Percentiles rank a stretch among this genome's conserved stretches.
These are phyloP conservation scores for Aspergillus cavernicola DNA, from an alignment of 495 filamentous ascomycete species.

Conservation along the genomic window DNA sequence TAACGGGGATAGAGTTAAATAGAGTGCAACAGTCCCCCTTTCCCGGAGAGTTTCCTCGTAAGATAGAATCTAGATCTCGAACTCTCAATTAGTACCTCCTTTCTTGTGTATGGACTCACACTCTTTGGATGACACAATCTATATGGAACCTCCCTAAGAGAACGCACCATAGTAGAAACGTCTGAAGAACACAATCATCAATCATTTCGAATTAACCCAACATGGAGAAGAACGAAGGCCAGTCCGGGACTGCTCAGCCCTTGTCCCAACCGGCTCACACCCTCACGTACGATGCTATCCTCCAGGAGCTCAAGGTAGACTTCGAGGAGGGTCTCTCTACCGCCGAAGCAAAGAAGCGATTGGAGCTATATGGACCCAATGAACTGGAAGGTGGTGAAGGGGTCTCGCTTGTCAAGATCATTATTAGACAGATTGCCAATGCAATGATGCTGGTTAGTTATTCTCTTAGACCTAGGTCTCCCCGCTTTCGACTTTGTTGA, in stretches of 20 bases:
- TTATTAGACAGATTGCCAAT: conserved; percentile 61
- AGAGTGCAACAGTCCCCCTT: conserved; percentile 1
- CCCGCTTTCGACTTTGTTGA: not conserved
- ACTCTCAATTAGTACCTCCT: not conserved
- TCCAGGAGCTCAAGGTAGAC: conserved; percentile 57
- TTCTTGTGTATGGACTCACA: conserved; percentile 35
- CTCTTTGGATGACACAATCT: conserved; percentile 32
- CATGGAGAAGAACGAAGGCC: conserved; percentile 18
- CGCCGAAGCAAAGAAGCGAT: conserved; percentile 50
- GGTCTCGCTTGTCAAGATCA: conserved; percentile 54
- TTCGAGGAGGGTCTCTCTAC: conserved; percentile 57
- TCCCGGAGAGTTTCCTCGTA: not conserved
- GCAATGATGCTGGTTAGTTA: conserved; percentile 58
- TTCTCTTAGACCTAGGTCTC: not conserved
- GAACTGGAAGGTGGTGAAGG: conserved; percentile 56
- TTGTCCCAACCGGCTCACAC: conserved; percentile 64
- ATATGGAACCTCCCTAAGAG: conserved; percentile 36
- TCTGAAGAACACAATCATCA: not conserved
- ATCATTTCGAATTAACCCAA: not conserved
- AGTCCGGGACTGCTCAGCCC: conserved; percentile 13
- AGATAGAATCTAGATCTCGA: conserved; percentile 11
- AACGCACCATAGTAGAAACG: conserved; percentile 24
- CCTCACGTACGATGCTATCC: conserved; percentile 50
- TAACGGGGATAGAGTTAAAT: conserved; percentile 17
- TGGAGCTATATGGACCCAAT: conserved; percentile 58